phyloP scores from a whole-genome alignment of 2,329 filamentous ascomycete species.

The Cordyceps cicadae region DNA sequence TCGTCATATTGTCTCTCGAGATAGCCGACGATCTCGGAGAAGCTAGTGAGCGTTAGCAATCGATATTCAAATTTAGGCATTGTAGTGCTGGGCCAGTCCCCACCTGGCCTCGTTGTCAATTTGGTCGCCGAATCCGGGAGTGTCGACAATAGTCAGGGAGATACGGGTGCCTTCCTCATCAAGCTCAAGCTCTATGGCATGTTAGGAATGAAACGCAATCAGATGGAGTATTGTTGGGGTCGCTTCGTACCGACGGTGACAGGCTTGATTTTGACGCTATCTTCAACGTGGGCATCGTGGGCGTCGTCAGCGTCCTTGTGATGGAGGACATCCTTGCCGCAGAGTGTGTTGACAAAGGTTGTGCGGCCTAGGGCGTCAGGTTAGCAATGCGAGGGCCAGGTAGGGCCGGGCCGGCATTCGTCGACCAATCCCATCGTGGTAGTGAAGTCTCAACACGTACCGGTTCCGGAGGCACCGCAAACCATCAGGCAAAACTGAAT shows the following conservation, averaged over 20 bases:
- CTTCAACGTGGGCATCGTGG: slow-evolving; percentile 80
- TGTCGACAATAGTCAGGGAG: slow-evolving; percentile 96
- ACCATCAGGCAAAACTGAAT: slow-evolving; percentile 99
- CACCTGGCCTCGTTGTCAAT: slow-evolving; percentile 98
- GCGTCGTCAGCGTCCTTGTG: slow-evolving; percentile 93
- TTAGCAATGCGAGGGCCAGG: neutral
- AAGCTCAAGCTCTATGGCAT: slow-evolving; percentile 68
- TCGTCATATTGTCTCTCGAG: slow-evolving; percentile 99
- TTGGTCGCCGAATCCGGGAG: slow-evolving; percentile 95
- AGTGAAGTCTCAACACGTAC: slow-evolving; percentile 44
- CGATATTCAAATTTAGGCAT: neutral
- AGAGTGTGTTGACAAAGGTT: slow-evolving; percentile 99
- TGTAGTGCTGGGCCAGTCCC: slow-evolving; percentile 13
- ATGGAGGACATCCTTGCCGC: slow-evolving; percentile 82
- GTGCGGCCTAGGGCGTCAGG: slow-evolving; percentile 62
- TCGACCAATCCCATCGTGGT: neutral
- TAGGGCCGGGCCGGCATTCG: neutral
- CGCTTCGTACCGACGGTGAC: slow-evolving; percentile 76
- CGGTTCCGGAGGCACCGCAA: slow-evolving; percentile 96
- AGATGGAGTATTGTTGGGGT: neutral
- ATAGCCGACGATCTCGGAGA: slow-evolving; percentile 95
- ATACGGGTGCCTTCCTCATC: slow-evolving; percentile 98
- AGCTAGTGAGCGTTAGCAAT: slow-evolving; percentile 45
- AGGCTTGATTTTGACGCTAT: slow-evolving; percentile 97
- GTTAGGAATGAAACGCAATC: slow-evolving; percentile 19